Conservation (phyloP, 2,329 filamentous ascomycete genomes). For the Epichloe sylvatica region DNA sequence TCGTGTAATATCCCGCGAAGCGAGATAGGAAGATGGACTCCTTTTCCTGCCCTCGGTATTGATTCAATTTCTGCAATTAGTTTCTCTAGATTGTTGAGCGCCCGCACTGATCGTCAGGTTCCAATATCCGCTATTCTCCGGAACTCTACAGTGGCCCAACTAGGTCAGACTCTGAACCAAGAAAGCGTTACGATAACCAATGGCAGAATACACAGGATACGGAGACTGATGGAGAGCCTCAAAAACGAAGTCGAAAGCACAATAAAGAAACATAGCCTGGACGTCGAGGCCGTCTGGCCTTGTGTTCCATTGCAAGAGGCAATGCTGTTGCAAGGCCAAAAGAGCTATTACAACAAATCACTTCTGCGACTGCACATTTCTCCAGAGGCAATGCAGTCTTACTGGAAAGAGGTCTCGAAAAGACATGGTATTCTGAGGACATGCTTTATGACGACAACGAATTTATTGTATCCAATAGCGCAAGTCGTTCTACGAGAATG, state of each 20-base stretch:
- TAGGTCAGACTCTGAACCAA: slow-evolving; percentile 28
- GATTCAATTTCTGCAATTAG: slow-evolving; percentile 74
- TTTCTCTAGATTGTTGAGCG: slow-evolving; percentile 44
- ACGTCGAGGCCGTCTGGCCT: slow-evolving; percentile 48
- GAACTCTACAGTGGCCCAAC: slow-evolving; percentile 48
- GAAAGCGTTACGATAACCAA: background rate
- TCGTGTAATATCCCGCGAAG: slow-evolving; percentile 30
- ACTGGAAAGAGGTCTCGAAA: slow-evolving; percentile 48
- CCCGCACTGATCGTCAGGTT: slow-evolving; percentile 31
- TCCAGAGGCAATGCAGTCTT: slow-evolving; percentile 33
- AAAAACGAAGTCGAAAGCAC: background rate
- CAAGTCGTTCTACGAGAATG: slow-evolving; percentile 52
- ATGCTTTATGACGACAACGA: slow-evolving; percentile 53
- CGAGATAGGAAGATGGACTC: slow-evolving; percentile 48
- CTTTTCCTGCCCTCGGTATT: slow-evolving; percentile 64
- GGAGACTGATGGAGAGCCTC: slow-evolving; percentile 14
- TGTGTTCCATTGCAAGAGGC: slow-evolving; percentile 81
- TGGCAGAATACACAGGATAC: background rate
- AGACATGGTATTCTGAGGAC: slow-evolving; percentile 70
- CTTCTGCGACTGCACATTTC: slow-evolving; percentile 45
- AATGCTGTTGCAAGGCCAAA: slow-evolving; percentile 50
- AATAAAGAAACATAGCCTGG: slow-evolving; percentile 11
- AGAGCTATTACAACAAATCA: slow-evolving; percentile 60
- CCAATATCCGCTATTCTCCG: slow-evolving; percentile 58
- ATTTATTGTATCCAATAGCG: slow-evolving; percentile 47